phyloP scores from a whole-genome alignment of 345 rosid genomes.

The Syzygium aromaticum region DNA sequence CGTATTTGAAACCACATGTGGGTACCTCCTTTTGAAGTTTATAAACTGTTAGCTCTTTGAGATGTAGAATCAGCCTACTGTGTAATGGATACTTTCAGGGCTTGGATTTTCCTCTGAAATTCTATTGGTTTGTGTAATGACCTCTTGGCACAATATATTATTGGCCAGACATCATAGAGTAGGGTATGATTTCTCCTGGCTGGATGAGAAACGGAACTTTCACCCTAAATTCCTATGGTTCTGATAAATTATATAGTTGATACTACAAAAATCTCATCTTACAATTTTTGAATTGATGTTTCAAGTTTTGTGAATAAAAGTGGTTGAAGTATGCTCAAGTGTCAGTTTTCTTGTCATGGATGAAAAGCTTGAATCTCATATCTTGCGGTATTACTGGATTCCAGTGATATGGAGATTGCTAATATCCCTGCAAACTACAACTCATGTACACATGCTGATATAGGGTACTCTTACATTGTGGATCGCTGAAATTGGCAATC shows the following conservation, averaged over 20 bases:
- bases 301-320: neutral
- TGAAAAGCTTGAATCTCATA: neutral
- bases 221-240: neutral
- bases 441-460: neutral
- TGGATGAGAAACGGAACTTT: neutral
- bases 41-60: neutral
- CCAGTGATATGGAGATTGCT: neutral
- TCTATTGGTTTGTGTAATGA: neutral
- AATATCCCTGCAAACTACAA: neutral
- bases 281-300: neutral
- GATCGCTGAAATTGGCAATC: neutral
- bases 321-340: neutral
- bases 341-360: neutral
- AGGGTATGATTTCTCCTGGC: neutral
- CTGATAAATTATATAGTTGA: neutral
- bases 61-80: neutral
- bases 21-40: conserved; percentile 15
- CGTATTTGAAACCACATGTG: conserved; percentile 82
- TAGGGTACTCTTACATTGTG: neutral
- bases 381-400: neutral
- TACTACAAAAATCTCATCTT: neutral
- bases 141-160: neutral
- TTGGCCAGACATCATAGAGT: neutral
- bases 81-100: neutral
- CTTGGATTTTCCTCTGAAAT: neutral